Evolutionary conservation across 495 filamentous ascomycete species (phyloP), one percentile per base, ranked within the genome.

Genomic region (Stereocaulon alpinum): DNA sequence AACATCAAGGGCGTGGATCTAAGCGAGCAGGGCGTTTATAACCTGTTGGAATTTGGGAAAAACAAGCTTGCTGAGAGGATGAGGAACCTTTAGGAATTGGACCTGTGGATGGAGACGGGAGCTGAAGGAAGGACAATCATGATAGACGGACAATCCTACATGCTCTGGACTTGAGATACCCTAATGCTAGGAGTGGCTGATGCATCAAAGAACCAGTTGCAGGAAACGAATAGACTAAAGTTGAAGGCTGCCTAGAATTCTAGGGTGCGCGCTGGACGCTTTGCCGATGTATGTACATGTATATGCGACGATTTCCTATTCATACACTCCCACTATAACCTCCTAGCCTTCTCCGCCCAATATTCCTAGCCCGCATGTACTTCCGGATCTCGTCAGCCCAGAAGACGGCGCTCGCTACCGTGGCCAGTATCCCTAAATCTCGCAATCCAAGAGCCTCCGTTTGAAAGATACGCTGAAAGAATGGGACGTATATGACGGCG

Each of bases 41-140:
- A 97, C 75, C 80, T 91, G 53, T 94, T 92, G 79, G 87, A 96
- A 72, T 88, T 96, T 72, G 92, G 91, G 65, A 95, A 95, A 79
- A 80, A 84, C 64, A 93, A 95, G 72, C 73, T 96, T 70, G 85
- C 86, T 40, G 93, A 96, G 77, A 83, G 89, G 76, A 76, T 98
- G 79, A 85, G 93, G 68, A 89, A 96, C 71, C 77, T 84, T 45
- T 73, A 60, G 58, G 32, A 3, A 7, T 18, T 53, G 12, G 20
- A 20, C 4, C 12, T 11, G 17, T 5, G 3, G 29, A 24, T 24
- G 17, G 18, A 24, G 9, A n/a, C 6, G 15, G 6, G n/a, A 29
- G 7, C 9, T 12, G 44, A 34, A 34, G 17, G 45, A 24, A 24
- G 24, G 24, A 24, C 24, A 3, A 24, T 24, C 24, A 3, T 24